Conservation (phyloP, 176 grass and related monocot species). For the Raddia guianensis region DNA sequence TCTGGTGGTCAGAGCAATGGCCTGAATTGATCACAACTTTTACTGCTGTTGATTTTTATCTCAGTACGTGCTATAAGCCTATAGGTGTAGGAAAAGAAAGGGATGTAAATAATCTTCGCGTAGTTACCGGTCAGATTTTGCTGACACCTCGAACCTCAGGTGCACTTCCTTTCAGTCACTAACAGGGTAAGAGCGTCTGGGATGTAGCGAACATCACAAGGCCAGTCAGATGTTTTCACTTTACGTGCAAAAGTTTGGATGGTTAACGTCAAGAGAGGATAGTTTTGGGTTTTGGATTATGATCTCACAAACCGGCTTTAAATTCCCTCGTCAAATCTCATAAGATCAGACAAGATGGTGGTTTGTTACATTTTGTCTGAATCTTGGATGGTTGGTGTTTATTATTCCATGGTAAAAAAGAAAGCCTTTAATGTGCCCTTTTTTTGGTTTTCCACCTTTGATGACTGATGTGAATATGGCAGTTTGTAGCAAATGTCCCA, state of each 20-base stretch:
- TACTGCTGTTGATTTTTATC: background rate
- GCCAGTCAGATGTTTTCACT: slow-evolving; percentile 1
- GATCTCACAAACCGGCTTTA: background rate
- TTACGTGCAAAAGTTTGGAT: slow-evolving; percentile 11
- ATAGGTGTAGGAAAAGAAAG: slow-evolving; percentile 35
- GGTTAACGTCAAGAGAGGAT: background rate
- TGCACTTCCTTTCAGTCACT: background rate
- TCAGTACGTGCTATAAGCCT: background rate
- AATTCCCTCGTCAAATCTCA: background rate
- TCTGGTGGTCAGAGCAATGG: slow-evolving; percentile 37
- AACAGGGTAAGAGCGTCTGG: background rate
- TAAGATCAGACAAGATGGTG: background rate
- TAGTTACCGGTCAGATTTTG: slow-evolving; percentile 9
- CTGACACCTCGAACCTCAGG: slow-evolving; percentile 9
- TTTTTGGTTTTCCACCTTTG: background rate
- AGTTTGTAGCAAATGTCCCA: background rate
- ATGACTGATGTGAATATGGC: background rate
- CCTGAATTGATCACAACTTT: slow-evolving; percentile 52
- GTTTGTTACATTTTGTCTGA: background rate
- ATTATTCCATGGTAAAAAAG: background rate
- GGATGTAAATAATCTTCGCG: slow-evolving; percentile 36
- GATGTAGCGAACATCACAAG: background rate
- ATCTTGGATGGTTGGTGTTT: background rate
- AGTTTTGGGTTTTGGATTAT: background rate
- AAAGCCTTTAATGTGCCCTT: background rate